Evolutionary conservation across 345 rosid genomes (phyloP).

Genomic region (Eucalyptus sp.): DNA sequence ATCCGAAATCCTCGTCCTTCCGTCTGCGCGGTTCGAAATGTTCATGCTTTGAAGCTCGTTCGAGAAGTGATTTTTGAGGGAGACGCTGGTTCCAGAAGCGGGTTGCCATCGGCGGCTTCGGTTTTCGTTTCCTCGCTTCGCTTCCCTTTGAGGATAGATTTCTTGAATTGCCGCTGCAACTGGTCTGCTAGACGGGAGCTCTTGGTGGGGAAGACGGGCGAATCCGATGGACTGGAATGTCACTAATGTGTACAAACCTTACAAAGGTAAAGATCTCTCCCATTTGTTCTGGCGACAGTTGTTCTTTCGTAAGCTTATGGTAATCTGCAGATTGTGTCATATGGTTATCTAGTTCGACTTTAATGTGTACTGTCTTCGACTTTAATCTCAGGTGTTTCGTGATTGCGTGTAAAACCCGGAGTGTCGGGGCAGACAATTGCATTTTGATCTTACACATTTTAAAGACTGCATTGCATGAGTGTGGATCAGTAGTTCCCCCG

Average conservation of each 20-base stretch:
- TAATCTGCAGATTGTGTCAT: not conserved
- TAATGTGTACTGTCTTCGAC: not conserved
- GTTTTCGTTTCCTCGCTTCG: not conserved
- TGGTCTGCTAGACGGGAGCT: not conserved
- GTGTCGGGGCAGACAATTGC: not conserved
- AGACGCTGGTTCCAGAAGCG: not conserved
- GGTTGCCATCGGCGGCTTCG: not conserved
- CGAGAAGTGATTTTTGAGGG: not conserved
- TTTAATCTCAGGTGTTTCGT: not conserved
- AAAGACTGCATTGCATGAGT: not conserved
- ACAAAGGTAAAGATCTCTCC: slow-evolving; percentile 42
- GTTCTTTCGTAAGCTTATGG: not conserved
- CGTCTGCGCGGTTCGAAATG: not conserved
- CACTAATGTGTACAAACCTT: slow-evolving; percentile 61
- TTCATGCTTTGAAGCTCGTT: not conserved
- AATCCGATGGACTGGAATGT: slow-evolving; percentile 76
- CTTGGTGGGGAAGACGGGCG: slow-evolving; percentile 12
- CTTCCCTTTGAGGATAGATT: not conserved
- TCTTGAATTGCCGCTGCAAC: not conserved
- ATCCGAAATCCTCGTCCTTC: not conserved
- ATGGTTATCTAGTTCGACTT: not conserved
- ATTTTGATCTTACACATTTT: not conserved
- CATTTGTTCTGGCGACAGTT: not conserved
- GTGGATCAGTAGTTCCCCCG: not conserved
- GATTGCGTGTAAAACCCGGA: not conserved